These are phyloP conservation scores for Vigna radiata DNA, from an alignment of 306 rosid genomes.

Conservation along the genomic window DNA sequence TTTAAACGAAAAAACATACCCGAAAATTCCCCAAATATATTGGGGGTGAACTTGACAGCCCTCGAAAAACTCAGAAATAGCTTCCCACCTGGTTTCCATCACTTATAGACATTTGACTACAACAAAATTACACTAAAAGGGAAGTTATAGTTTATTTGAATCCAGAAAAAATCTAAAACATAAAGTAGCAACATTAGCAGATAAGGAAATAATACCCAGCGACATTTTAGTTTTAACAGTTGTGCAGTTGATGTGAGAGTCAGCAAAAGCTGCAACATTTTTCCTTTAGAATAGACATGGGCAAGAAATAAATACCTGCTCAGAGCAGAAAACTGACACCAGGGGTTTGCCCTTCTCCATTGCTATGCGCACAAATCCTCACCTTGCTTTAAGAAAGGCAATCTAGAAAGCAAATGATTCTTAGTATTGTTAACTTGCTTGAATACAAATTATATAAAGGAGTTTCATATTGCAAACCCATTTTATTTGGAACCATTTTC, in stretches of 20 bases:
- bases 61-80: slow-evolving; percentile 72
- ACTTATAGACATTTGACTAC: slow-evolving; percentile 78
- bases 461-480: slow-evolving; percentile 4
- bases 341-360: slow-evolving; percentile 76
- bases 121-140: slow-evolving; percentile 39
- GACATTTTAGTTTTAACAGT: slow-evolving; percentile 2
- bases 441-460: slow-evolving; percentile 23
- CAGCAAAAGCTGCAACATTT: slow-evolving; percentile 37
- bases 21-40: slow-evolving; percentile 83
- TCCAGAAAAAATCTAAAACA: slow-evolving; percentile 8
- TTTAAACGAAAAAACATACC: slow-evolving; percentile 58
- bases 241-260: slow-evolving; percentile 18
- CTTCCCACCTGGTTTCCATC: slow-evolving; percentile 96
- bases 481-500: slow-evolving; percentile 24
- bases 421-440: slow-evolving; percentile 28
- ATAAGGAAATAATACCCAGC: slow-evolving; percentile 12
- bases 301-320: slow-evolving; percentile 67
- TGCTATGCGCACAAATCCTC: slow-evolving; percentile 92
- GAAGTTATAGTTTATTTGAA: slow-evolving; percentile 33
- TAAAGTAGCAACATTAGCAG: slow-evolving; percentile 21
- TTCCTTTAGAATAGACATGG: background rate
- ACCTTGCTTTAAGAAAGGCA: slow-evolving; percentile 84
- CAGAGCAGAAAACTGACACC: slow-evolving; percentile 97
- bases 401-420: slow-evolving; percentile 52
- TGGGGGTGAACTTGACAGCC: slow-evolving; percentile 90